Conservation (phyloP, 805 yeast species). For the Candida glaebosa region DNA sequence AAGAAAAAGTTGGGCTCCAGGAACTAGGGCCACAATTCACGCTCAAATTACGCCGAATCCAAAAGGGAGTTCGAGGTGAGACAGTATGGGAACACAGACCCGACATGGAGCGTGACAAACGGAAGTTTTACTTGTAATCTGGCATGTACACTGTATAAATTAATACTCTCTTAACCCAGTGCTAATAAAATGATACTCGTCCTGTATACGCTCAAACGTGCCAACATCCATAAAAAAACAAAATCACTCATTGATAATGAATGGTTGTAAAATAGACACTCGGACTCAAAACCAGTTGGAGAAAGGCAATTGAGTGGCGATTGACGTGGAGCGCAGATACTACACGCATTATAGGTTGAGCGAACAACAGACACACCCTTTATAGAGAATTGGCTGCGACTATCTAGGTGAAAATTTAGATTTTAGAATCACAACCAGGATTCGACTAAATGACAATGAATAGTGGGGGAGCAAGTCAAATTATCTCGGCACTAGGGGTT, state of each 20-base stretch:
- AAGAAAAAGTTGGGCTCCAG: constrained; percentile 90
- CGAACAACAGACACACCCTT: no score
- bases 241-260: constrained; percentile 4
- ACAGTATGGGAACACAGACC: constrained; percentile 95
- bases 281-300: not conserved
- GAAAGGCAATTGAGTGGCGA: not conserved
- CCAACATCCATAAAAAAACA: constrained; percentile 3
- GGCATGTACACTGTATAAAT: not conserved
- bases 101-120: constrained; percentile 95
- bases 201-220: not conserved
- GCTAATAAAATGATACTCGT: no score
- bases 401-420: not conserved
- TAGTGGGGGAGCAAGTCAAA: constrained; percentile 64
- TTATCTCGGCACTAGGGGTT: constrained; percentile 71
- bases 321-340: not conserved
- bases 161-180: no score
- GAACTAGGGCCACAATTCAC: constrained; percentile 98
- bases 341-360: not conserved
- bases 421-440: not conserved
- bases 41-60: constrained; percentile 79
- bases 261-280: not conserved
- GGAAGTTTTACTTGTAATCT: constrained; percentile 73
- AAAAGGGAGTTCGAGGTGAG: constrained; percentile 88
- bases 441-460: constrained; percentile 48
- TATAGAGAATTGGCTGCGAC: not conserved